Base-by-base conservation (phyloP, 2,329 filamentous ascomycete genomes). In the Botrytis paeoniae region DNA sequence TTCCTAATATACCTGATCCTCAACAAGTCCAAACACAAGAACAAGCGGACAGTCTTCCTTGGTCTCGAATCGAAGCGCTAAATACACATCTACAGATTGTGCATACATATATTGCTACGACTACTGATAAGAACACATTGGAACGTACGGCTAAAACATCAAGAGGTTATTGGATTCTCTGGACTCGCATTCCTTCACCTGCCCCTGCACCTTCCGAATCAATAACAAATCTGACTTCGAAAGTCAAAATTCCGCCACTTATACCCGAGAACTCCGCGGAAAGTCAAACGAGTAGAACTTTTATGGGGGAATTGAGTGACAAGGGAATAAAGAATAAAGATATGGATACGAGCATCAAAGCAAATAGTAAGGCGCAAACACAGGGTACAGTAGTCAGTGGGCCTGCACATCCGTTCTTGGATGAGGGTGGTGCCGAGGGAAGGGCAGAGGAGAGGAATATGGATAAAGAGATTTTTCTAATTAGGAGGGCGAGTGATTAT, bases 81-180 rank as follows among this genome's bases (percentile, higher is more conserved):
- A 91, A 86, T 79, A 91, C 89, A 1, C 89, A 92, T 77, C 86
- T 86, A 73, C 89, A 92, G 76, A 85, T 92, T 18, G 84, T 92
- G 41, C 87, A 87, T 77, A 85, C 88, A 14, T 86, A 88, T 76
- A 81, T 82, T 29, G 80, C 83, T 20, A 80, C 83, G 14, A 83
- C 85, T 8, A 80, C 79, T 3, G 80, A 84, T 51, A 75, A 77
- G 25, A 81, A 81, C 6, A 86, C 88, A 74, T 79, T 88, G 5
- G 90, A 92, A 79, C 84, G 88, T 32, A 91, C 89, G 2, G 88
- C 86, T 77, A 91, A 92, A 83, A 92, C 90, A 6, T 88, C 84
- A 63, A 86, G 89, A 48, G 90, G 89, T 1, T 92, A 89, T 89
- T 92, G 90, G 90, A 84, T 92, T 43, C 89, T 91, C 39, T 92